Evolutionary conservation across 345 rosid species (phyloP).

Genomic region (Adansonia digitata): DNA sequence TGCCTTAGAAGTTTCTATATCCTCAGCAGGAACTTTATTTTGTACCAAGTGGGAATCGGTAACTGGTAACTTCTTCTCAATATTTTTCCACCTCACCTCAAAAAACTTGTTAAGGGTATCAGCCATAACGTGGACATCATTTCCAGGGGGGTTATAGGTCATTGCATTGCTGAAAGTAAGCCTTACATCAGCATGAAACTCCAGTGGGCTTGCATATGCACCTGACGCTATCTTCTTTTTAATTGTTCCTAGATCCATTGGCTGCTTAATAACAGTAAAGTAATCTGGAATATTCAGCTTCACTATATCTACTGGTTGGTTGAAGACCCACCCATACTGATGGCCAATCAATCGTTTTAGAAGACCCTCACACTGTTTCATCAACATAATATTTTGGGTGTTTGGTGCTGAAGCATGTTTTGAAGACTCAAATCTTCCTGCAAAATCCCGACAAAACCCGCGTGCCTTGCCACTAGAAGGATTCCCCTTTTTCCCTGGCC

Average conservation of each 20-base stretch:
- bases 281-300: conserved; percentile 83
- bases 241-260: conserved; percentile 90
- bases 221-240: conserved; percentile 56
- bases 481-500: conserved; percentile 48
- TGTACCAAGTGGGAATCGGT: conserved; percentile 29
- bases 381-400: conserved; percentile 42
- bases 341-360: conserved; percentile 69
- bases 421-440: conserved; percentile 50
- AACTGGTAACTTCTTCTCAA: conserved; percentile 59
- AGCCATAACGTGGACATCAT: conserved; percentile 81
- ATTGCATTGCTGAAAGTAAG: conserved; percentile 79
- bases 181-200: conserved; percentile 75
- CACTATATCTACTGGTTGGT: conserved; percentile 73
- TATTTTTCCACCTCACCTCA: conserved; percentile 76
- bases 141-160: conserved; percentile 89
- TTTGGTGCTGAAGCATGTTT: conserved; percentile 34
- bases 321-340: conserved; percentile 77
- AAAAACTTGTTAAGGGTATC: conserved; percentile 62
- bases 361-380: conserved; percentile 80
- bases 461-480: conserved; percentile 31
- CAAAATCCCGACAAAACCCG: conserved; percentile 43
- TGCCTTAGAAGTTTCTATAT: conserved; percentile 33
- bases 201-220: conserved; percentile 66
- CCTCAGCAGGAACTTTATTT: conserved; percentile 25
- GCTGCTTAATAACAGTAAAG: conserved; percentile 62